These are phyloP conservation scores for Kalaharituber pfeilii DNA, from an alignment of 2,329 filamentous ascomycete genomes.

Conservation along the genomic window DNA sequence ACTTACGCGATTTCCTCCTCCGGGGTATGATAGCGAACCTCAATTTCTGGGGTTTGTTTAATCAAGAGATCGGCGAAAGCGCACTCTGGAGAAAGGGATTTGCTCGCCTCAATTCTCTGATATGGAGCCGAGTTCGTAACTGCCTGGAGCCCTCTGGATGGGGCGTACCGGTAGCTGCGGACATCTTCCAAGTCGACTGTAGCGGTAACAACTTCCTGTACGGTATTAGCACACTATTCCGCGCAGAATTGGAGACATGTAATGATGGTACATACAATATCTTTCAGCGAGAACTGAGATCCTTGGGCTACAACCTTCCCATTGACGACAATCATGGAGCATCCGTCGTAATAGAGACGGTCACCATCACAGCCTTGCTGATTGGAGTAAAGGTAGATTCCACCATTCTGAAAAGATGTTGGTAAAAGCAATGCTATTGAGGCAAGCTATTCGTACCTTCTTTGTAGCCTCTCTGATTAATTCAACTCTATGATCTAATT, in stretches of 20 bases:
- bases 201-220: constrained; percentile 43
- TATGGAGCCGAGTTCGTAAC: constrained; percentile 33
- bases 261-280: constrained; percentile 30
- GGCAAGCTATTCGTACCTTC: constrained; percentile 28
- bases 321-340: constrained; percentile 44
- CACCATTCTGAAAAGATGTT: constrained; percentile 27
- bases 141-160: constrained; percentile 42
- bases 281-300: constrained; percentile 46
- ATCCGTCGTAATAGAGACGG: constrained; percentile 45
- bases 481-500: constrained; percentile 45
- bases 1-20: constrained; percentile 46
- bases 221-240: not conserved
- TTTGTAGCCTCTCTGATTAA: constrained; percentile 50
- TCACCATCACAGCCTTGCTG: constrained; percentile 43
- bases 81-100: constrained; percentile 29
- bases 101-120: constrained; percentile 31
- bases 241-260: not conserved
- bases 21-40: constrained; percentile 39
- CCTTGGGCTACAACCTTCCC: constrained; percentile 48
- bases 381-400: constrained; percentile 43
- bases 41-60: constrained; percentile 30
- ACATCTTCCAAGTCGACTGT: constrained; percentile 58
- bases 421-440: constrained; percentile 2
- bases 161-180: constrained; percentile 39
- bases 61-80: constrained; percentile 32